These are phyloP conservation scores for Kentomonas sorsogonicus DNA, from an alignment of 208 protist genomes.

Conservation along the genomic window DNA sequence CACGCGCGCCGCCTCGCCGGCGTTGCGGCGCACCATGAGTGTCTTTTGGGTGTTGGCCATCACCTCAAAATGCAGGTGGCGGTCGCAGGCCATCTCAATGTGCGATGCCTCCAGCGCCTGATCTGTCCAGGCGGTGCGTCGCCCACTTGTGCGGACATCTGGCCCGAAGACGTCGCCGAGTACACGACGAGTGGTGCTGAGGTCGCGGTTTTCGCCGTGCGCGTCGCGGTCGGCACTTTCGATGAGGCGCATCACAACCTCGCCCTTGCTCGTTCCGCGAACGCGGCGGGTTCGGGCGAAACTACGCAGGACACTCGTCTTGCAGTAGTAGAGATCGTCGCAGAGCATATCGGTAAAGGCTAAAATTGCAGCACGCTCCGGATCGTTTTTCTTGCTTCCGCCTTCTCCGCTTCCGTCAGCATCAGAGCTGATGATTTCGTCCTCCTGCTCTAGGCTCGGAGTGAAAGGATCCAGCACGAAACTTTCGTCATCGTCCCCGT, in stretches of 20 bases:
- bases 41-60: slow-evolving; percentile 77
- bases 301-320: slow-evolving; percentile 68
- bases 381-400: neutral
- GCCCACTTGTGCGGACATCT: slow-evolving; percentile 75
- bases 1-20: slow-evolving; percentile 47
- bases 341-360: slow-evolving; percentile 76
- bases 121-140: slow-evolving; percentile 81
- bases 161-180: slow-evolving; percentile 82
- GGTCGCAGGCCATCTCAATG: slow-evolving; percentile 76
- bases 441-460: neutral
- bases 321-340: slow-evolving; percentile 86
- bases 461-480: neutral
- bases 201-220: slow-evolving; percentile 78
- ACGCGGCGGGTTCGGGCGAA: slow-evolving; percentile 70
- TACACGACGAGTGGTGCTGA: slow-evolving; percentile 61
- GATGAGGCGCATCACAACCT: slow-evolving; percentile 74
- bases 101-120: slow-evolving; percentile 85
- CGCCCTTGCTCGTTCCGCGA: slow-evolving; percentile 39
- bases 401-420: neutral
- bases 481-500: neutral
- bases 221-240: slow-evolving; percentile 62
- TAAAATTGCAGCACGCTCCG: slow-evolving; percentile 26
- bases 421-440: neutral
- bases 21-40: slow-evolving; percentile 74
- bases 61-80: slow-evolving; percentile 64